Evolutionary conservation across 2,329 filamentous ascomycete species (phyloP).

Genomic region (Microdochium paspali): DNA sequence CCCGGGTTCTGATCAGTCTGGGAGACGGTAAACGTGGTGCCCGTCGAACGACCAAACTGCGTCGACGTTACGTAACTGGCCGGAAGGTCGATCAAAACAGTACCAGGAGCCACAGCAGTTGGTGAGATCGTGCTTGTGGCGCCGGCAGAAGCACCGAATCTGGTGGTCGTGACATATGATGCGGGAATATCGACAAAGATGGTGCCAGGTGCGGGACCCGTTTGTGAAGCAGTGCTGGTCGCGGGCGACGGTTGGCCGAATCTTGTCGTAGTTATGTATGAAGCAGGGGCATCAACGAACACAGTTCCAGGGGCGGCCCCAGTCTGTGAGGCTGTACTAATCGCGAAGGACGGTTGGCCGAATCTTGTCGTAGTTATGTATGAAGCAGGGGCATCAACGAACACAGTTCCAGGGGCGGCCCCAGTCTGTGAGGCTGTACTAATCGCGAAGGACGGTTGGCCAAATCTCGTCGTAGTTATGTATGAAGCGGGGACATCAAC

Average conservation of each 20-base stretch:
- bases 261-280: background rate
- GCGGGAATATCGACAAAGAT: background rate
- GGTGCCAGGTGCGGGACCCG: background rate
- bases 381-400: background rate
- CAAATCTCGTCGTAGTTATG: background rate
- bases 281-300: background rate
- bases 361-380: background rate
- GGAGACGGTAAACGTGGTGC: background rate
- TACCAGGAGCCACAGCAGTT: background rate
- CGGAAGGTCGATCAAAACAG: background rate
- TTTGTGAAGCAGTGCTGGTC: background rate
- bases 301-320: background rate
- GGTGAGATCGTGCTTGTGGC: background rate
- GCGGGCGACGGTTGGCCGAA: background rate
- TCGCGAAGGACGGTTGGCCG: background rate
- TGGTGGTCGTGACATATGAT: background rate
- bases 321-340: background rate
- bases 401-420: background rate
- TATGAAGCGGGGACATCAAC: background rate
- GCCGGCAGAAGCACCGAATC: background rate
- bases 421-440: background rate
- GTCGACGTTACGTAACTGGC: background rate
- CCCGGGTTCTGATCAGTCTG: background rate
- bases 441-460: background rate
- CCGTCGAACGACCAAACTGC: background rate